Evolutionary conservation across 1,139 yeast genomes (phyloP), one percentile per base, ranked within the genome.

Genomic region (Pichia kudriavzevii): DNA sequence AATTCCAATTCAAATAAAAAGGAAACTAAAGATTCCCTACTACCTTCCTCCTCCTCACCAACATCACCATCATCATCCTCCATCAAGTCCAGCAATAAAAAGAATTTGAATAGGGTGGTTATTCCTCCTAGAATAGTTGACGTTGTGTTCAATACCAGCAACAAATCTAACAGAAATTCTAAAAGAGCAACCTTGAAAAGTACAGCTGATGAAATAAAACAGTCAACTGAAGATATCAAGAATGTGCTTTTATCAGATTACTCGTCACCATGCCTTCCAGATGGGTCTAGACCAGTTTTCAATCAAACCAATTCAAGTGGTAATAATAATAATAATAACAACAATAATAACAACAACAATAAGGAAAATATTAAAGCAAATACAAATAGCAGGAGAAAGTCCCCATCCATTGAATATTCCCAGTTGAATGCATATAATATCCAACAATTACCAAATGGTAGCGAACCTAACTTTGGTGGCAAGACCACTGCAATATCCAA

Each of bases 371-470:
- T n/a, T n/a, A n/a, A n/a, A n/a, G n/a, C n/a, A n/a, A 28, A 18
- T 12, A 23, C 4, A 20, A 38, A 32, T 6, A 23, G 18, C 22
- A 26, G 12, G n/a, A 28, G 22, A 12, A 35, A 23, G 14, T 28
- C 32, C 9, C 29, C 36, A 11, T 28, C 5, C 34, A 44, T 17
- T 16, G 31, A 34, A 25, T 11, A 29, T 12, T 19, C 28, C 14
- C 33, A 28, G 19, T 14, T 22, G 27, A 22, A 31, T 22, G n/a
- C n/a, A n/a, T 26, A n/a, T 17, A 15, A 11, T 8, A 15, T 31
- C 8, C 50, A 45, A n/a, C 36, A 47, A 56, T 38, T 67, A 36
- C 73, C 73, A 5, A 61, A 59, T 46, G 74, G 74, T 2, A 55
- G 53, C 17, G 59, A 55, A 26, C 70, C 66, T 7, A 62, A 66